phyloP scores from a whole-genome alignment of 305 asterid genomes.

The Fraxinus dipetala region DNA sequence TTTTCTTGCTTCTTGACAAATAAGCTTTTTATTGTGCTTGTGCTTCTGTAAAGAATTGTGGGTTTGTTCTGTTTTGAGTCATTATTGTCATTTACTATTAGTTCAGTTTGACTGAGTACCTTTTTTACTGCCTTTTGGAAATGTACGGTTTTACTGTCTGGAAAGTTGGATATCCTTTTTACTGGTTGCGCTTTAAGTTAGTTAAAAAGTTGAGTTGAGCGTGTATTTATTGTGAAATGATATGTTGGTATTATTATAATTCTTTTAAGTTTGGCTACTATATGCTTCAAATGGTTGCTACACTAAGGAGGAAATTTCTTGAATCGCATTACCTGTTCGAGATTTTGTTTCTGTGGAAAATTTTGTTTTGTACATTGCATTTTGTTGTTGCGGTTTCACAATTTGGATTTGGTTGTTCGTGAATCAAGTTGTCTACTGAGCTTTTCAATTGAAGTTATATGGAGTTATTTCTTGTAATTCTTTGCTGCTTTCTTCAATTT shows the following conservation, averaged over 20 bases:
- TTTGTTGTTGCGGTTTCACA: not conserved
- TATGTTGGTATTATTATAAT: constrained; percentile 28
- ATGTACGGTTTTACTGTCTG: constrained; percentile 29
- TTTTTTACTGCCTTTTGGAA: constrained; percentile 12
- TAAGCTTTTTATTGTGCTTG: constrained; percentile 1
- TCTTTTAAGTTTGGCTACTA: constrained; percentile 18
- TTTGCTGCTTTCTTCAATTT: not conserved
- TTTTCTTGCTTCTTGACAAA: constrained; percentile 34
- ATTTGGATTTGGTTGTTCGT: constrained; percentile 11
- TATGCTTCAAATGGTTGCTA: constrained; percentile 24
- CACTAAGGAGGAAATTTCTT: not conserved
- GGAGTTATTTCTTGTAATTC: not conserved
- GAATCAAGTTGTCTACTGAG: not conserved
- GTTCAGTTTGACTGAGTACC: constrained; percentile 22
- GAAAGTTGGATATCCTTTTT: constrained; percentile 17
- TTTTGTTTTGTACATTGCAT: not conserved
- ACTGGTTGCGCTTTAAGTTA: constrained; percentile 23
- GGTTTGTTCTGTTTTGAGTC: constrained; percentile 22
- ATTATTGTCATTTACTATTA: constrained; percentile 20
- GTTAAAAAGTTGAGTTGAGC: constrained; percentile 26
- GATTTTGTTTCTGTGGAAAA: constrained; percentile 11
- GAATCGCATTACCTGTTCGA: constrained; percentile 2
- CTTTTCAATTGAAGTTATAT: constrained; percentile 1
- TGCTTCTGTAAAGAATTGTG: constrained; percentile 8
- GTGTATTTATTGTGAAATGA: constrained; percentile 23